phyloP scores from a whole-genome alignment of 768 basidiomycete species.

The Pleurotus citrinopileatus region DNA sequence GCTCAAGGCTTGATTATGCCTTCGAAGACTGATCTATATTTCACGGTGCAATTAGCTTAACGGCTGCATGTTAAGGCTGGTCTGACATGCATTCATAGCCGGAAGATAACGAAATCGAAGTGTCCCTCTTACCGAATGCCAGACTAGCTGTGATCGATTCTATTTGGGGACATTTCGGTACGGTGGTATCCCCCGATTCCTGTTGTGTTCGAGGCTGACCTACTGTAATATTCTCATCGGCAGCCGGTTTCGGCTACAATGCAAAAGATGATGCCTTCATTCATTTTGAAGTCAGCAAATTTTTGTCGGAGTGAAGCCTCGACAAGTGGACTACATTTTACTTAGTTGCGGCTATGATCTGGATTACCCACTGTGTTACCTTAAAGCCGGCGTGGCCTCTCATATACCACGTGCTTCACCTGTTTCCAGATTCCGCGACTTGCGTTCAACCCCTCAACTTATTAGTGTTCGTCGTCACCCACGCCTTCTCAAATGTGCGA shows the following conservation, averaged over 20 bases:
- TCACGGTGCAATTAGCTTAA: slow-evolving; percentile 35
- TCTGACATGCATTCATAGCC: too few relatives aligned
- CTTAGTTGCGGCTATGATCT: not conserved
- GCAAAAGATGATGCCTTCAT: not conserved
- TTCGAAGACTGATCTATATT: slow-evolving; percentile 57
- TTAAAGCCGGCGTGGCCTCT: too few relatives aligned
- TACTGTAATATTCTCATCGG: not conserved
- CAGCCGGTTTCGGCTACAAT: not conserved
- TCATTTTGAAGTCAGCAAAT: not conserved
- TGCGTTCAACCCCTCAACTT: too few relatives aligned
- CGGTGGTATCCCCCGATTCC: not conserved
- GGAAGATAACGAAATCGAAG: slow-evolving; percentile 51
- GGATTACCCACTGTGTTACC: not conserved
- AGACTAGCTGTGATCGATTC: slow-evolving; percentile 52
- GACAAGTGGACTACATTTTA: not conserved
- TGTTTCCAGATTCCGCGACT: too few relatives aligned
- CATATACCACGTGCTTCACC: too few relatives aligned
- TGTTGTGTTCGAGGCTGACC: not conserved
- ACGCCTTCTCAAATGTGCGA: too few relatives aligned
- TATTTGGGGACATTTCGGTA: slow-evolving; percentile 57
- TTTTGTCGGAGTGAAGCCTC: not conserved
- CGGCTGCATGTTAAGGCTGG: too few relatives aligned
- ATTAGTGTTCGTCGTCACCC: too few relatives aligned
- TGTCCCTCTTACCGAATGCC: slow-evolving; percentile 38
- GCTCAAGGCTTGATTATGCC: slow-evolving; percentile 58